Percentiles rank a stretch among this genome's conserved stretches.
phyloP scores from a whole-genome alignment of 192 early-diverging fungal species.

The Anaeromyces robustus region DNA sequence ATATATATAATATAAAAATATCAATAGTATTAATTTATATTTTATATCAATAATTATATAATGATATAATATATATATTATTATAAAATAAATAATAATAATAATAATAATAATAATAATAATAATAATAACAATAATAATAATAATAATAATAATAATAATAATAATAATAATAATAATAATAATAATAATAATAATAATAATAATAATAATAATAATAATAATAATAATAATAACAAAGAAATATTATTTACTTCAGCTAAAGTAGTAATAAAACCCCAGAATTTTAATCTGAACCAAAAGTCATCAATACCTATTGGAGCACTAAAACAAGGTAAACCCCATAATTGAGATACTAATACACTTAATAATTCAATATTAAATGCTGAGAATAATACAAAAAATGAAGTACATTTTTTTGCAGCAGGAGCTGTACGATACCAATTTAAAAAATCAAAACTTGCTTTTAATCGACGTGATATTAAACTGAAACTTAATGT shows the following conservation, averaged over 20 bases:
- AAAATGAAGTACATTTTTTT: not conserved
- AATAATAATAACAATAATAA: too few relatives aligned
- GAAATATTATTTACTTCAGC: not conserved
- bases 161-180: too few relatives aligned
- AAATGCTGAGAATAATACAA: not conserved
- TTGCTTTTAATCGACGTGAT: not conserved
- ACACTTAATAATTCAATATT: not conserved
- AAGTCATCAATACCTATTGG: not conserved
- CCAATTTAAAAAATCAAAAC: not conserved
- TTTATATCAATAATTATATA: too few relatives aligned
- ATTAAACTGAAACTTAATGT: not conserved
- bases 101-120: too few relatives aligned
- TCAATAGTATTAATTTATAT: too few relatives aligned
- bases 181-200: too few relatives aligned
- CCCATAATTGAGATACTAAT: not conserved
- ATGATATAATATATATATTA: too few relatives aligned
- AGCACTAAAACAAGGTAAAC: not conserved
- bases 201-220: too few relatives aligned
- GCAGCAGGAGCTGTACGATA: not conserved
- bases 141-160: too few relatives aligned
- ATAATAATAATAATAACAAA: too few relatives aligned
- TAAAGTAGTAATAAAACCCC: not conserved
- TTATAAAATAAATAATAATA: too few relatives aligned
- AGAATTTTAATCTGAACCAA: not conserved
- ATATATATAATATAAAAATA: too few relatives aligned